Base-by-base conservation (phyloP, 106 monocot species). In the Posidonia australis region DNA sequence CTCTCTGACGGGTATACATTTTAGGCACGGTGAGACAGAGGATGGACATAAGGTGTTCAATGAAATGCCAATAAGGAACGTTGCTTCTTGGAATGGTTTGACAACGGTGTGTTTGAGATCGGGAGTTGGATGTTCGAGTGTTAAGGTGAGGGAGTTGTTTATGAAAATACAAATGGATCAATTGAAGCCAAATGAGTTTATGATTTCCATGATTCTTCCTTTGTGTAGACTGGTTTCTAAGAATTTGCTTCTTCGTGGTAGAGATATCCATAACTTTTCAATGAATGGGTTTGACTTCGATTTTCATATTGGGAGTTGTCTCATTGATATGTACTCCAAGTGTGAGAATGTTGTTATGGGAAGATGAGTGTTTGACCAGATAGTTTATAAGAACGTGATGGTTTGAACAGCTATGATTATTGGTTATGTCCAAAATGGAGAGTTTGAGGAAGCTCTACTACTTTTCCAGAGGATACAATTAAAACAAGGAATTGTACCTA, bases 371-470 rank as follows among this genome's bases (percentile, higher is more conserved):
- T 88, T 94, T 62, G 78, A 90, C 68, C 9, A 47, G 16, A 75
- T 82, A 74, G 47, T 13, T 2, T 46, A 6, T 3, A 82, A 70
- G 57, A 90, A 96, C 72, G 77, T 82, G 43, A 81, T 96, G 26
- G 28, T 54, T 13, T 96, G 86, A 82, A 84, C 84, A 0, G 54
- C 81, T 0, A 84, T 90, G 84, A 82, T 96, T 57, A 56, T 72
- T 9, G 84, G 80, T 30, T 90, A 79, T 66, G 86, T 78, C 28
- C 76, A 74, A 64, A 72, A 76, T 67, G 77, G 72, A 10, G 67
- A 68, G 24, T 81, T 80, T 65, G 62, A 74, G 68, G 82, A 90
- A 75, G 82, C 67, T 30, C 46, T 83, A 51, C 24, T 63, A 32
- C 67, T 84, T 72, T 90, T 90, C 19, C n/a, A 68, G 9, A 64